Base-by-base conservation (phyloP, 2,329 filamentous ascomycete genomes). In the Colletotrichum gloeosporioides region DNA sequence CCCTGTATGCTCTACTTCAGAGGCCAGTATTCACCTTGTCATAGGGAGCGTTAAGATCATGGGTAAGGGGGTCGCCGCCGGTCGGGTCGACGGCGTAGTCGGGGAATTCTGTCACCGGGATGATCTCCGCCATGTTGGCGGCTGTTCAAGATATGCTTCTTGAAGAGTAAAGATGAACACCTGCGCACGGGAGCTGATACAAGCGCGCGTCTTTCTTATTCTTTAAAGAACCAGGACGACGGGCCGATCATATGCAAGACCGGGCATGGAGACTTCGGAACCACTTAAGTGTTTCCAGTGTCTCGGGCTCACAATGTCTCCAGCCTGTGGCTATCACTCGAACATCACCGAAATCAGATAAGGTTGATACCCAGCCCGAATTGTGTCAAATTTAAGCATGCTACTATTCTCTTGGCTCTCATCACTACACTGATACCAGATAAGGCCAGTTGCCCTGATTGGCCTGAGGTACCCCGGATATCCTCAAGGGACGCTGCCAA, bases 21-120 rank as follows among this genome's bases (percentile, higher is more conserved):
- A 31, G 0, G 0, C 9, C 1, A 22, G 15, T n/a, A 62, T 71
- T 63, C 44, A 82, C 82, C 79, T 88, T 88, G 74, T 88, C 85
- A 61, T 88, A 88, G 1, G 83, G 83, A 2, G 85, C 84, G 76
- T 87, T 88, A 69, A 88, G 81, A 66, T 88, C 84, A 64, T 86
- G 83, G 0, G 86, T 87, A 59, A 87, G 80, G 13, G 87, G 86
- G 63, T 88, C 81, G n/a, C 86, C 87, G 31, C 87, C 86, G 3
- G 82, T 82, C 7, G 86, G 85, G 68, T 84, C 80, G 49, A 80
- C 79, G 73, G 74, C 79, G 71, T 87, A 88, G 68, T 87, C 86
- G 1, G 86, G 87, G 85, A 86, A 88, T 80, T 86, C 85, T 1
- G 80, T 79, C 71, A 72, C 79, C 77, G 59, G 72, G 27, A 72